Conservation (phyloP, 2,329 filamentous ascomycete species). For the Hypomyces perniciosus region DNA sequence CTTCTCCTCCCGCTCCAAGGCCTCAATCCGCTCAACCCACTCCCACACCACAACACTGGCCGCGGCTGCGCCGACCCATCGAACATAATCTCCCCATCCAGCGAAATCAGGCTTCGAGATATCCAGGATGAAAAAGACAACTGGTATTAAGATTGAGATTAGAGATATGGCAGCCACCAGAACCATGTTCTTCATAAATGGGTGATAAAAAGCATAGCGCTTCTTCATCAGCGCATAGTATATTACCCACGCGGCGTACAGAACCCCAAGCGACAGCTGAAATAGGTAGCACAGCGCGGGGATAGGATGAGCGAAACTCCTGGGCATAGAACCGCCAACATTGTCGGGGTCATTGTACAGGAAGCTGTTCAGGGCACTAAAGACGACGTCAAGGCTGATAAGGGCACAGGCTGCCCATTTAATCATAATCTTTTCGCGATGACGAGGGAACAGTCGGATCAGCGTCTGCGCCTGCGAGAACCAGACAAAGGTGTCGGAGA, state of each 20-base stretch:
- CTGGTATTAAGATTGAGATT: slow-evolving; percentile 76
- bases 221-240: slow-evolving; percentile 92
- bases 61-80: slow-evolving; percentile 92
- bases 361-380: slow-evolving; percentile 89
- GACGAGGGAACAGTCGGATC: slow-evolving; percentile 89
- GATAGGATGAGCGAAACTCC: slow-evolving; percentile 80
- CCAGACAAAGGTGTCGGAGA: slow-evolving; percentile 96
- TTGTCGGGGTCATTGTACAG: slow-evolving; percentile 46
- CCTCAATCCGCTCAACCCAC: slow-evolving; percentile 94
- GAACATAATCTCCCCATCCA: slow-evolving; percentile 90
- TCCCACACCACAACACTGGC: slow-evolving; percentile 98
- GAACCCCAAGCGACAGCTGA: slow-evolving; percentile 74
- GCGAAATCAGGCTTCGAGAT: slow-evolving; percentile 80
- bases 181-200: slow-evolving; percentile 82
- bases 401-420: slow-evolving; percentile 97
- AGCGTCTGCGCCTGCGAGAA: slow-evolving; percentile 94
- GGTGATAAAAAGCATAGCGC: slow-evolving; percentile 84
- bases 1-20: slow-evolving; percentile 84
- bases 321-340: slow-evolving; percentile 54
- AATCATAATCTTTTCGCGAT: slow-evolving; percentile 96
- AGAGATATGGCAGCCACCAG: slow-evolving; percentile 74
- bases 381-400: slow-evolving; percentile 84
- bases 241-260: slow-evolving; percentile 90
- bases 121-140: slow-evolving; percentile 90
- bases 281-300: slow-evolving; percentile 89